Percentiles rank a stretch among this genome's conserved stretches.
These are phyloP conservation scores for Chlamydomonas schloesseri DNA, from an alignment of 139 green algal genomes.

Conservation along the genomic window DNA sequence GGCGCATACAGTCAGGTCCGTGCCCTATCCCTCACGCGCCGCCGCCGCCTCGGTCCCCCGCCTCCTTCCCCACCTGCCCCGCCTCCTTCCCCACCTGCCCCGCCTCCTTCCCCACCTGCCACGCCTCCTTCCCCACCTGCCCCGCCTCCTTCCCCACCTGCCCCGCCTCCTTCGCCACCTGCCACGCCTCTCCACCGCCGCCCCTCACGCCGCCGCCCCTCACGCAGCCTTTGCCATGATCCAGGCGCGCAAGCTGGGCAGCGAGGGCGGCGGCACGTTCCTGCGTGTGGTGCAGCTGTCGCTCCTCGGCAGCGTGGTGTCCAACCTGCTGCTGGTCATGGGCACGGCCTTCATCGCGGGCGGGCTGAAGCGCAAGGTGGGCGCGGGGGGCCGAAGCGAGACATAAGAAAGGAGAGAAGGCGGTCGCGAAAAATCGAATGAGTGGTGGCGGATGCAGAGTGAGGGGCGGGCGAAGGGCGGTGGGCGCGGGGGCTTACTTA, in stretches of 20 bases:
- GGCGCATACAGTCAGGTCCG: neutral
- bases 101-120: too few species aligned
- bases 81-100: too few species aligned
- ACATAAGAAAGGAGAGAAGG: neutral
- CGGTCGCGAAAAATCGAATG: too few species aligned
- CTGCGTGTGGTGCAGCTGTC: conserved; percentile 87
- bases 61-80: too few species aligned
- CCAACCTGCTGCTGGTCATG: conserved; percentile 89
- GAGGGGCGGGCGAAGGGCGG: neutral
- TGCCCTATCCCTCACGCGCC: too few species aligned
- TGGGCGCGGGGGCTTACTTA: neutral
- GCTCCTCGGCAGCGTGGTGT: conserved; percentile 82
- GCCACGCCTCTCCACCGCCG: neutral
- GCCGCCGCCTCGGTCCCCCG: too few species aligned
- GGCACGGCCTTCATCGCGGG: conserved; percentile 85
- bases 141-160: neutral
- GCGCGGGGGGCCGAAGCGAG: neutral
- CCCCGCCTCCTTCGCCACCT: neutral
- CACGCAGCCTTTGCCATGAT: conserved; percentile 49
- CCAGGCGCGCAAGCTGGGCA: neutral
- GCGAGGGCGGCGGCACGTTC: conserved; percentile 23
- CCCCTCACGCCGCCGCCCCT: neutral
- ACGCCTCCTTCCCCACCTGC: too few species aligned
- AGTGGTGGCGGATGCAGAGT: too few species aligned
- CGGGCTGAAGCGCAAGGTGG: conserved; percentile 56